Base-by-base conservation (phyloP, 441 rosid species). In the Croton setiger region DNA sequence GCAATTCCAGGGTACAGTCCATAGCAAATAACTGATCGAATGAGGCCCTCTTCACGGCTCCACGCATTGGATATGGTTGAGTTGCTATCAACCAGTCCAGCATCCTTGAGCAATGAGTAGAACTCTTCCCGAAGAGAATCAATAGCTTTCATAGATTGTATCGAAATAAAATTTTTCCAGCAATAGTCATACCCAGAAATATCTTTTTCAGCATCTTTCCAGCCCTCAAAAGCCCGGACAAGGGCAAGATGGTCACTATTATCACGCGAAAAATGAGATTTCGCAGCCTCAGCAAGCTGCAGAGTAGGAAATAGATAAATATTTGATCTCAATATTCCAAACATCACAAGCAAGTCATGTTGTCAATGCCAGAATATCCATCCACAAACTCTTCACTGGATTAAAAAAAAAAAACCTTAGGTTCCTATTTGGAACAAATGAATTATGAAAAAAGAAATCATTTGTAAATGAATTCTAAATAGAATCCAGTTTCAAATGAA, bases 201-300 rank as follows among this genome's bases (percentile, higher is more conserved):
- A 74, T 83, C 83, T 66, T 56, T 76, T 75, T 91, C 98, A 71
- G 96, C 96, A 62, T 79, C 89, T 77, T 75, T 80, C 97, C 97
- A 91, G 74, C 97, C 95, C 70, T 91, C 86, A 35, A 83, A 91
- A 56, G 96, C 97, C 67, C 93, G 84, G 13, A 89, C 85, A 78
- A 93, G 90, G 3, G 97, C 94, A 73, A 91, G 87, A 72, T 93
- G 97, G 65, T 93, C 98, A 66, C 98, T 93, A 70, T 81, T 73
- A 84, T 87, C 89, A 70, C 61, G 71, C 35, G 98, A 91, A 83
- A 88, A 91, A 76, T 88, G 91, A 73, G 80, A 78, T 73, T 89
- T 93, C 63, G 98, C 93, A 55, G 93, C 90, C 72, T 89, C 96
- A 66, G 97, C 96, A 51, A 91, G 90, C 97, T 93, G 84, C 66